Base-by-base conservation (phyloP, 2,329 filamentous ascomycete species). In the Trichoderma citrinoviride region DNA sequence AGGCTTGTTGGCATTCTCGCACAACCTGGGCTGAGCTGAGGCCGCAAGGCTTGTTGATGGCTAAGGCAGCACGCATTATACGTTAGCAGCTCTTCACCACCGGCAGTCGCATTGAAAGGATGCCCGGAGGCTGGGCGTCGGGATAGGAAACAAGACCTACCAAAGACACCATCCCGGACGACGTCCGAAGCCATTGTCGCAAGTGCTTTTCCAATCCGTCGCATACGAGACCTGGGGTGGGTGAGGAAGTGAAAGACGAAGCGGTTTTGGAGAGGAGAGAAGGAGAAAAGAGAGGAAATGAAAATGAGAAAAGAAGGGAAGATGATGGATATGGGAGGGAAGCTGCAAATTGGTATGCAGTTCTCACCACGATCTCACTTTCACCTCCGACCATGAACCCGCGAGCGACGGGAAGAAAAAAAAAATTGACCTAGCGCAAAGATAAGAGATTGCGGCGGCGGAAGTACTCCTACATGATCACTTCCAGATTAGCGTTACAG, bases 1-100 rank as follows among this genome's bases (percentile, higher is more conserved):
- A 96, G 69, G 90, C 86, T 21, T 84, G 80, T 80, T 98, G 93
- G 65, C 96, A 88, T 73, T 94, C 90, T 74, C 94, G 93, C 69
- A 99, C 87, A 43, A 96, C 90, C 77, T 96, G 92, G 57, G 93
- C 93, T 40, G 94, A 98, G 75, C 90, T 92, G 72, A 94, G 86
- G 72, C 89, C 90, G 72, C 88, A 83, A 29, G 95, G 95, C 79
- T 99, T 99, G 80, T 97, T 92, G 77, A 99, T 90, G 76, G 92
- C 94, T 97, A 71, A 14, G 21, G 56, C 29, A 44, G 56, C 64
- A 41, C 19, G 21, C n/a, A 19, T 33, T 25, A 54, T 47, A 67
- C 44, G 23, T 68, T 49, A 65, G 40, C 29, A 46, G 53, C n/a
- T 41, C 21, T 41, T 19, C 5, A 17, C 41, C 23, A 40, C 23